Evolutionary conservation across 2,329 filamentous ascomycete genomes (phyloP), one percentile per base, ranked within the genome.

Genomic region (Cladophialophora psammophila): DNA sequence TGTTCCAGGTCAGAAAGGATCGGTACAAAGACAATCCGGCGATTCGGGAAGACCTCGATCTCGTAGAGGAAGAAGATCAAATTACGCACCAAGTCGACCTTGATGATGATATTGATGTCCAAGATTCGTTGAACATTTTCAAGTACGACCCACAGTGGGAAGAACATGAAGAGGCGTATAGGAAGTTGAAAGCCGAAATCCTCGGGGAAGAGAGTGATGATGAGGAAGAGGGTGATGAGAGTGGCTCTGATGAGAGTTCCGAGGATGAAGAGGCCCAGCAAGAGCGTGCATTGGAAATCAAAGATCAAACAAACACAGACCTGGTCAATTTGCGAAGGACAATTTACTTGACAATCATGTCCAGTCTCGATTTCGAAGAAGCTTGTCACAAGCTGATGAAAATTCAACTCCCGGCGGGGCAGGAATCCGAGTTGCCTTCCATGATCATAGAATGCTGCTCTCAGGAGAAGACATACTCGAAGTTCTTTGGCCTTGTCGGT

Each of bases 381-480:
- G 93, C 92, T 67, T 94, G 93, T 67, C 95, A 99, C 84, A 99
- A 98, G 81, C 85, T 99, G 71, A 95, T 98, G 88, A 94, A 93
- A 80, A 90, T 99, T 77, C 92, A 92, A 70, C 85, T 99, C 9
- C 95, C 95, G 0, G 83, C 88, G 12, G 95, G 95, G 3, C 87
- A 94, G 75, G 95, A 99, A 78, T 86, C 89, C 5, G 95, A 99
- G 78, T 84, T 99, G 53, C 93, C 94, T 0, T 96, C 92, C 26
- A 99, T 99, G 95, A 89, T 99, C 63, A 90, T 99, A 71, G 95
- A 99, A 79, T 97, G 93, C 77, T 97, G 94, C 78, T 94, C 92
- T 34, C 95, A 99, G 80, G 94, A 98, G 78, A 92, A 93, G 74
- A 97, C 95, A 0, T 99, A 96, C 79, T 94, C 94, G 69, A 98